Conservation (phyloP, 306 rosid species). For the Geum urbanum region DNA sequence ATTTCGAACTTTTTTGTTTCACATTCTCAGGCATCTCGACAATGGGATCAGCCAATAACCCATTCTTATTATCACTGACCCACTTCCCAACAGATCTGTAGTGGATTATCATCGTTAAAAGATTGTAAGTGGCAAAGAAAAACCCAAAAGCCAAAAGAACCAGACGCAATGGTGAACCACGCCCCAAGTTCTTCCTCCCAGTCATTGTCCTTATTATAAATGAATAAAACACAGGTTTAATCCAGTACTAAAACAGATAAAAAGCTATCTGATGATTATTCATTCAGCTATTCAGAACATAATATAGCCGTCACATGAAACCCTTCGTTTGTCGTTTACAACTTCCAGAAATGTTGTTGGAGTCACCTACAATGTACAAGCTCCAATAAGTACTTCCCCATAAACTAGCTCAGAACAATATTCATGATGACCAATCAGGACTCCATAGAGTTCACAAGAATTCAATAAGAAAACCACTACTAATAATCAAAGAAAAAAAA, state of each 20-base stretch:
- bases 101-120: constrained; percentile 56
- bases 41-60: constrained; percentile 56
- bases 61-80: constrained; percentile 24
- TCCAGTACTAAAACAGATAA: constrained; percentile 26
- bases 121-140: constrained; percentile 73
- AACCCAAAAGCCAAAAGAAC: constrained; percentile 66
- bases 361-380: constrained; percentile 2
- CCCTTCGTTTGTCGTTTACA: not conserved
- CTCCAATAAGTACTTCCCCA: constrained; percentile 20
- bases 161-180: constrained; percentile 57
- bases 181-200: constrained; percentile 60
- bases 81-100: constrained; percentile 45
- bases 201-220: constrained; percentile 28
- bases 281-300: constrained; percentile 25
- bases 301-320: constrained; percentile 5
- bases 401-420: constrained; percentile 2
- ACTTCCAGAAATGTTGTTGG: not conserved
- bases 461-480: constrained; percentile 4
- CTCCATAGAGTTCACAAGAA: constrained; percentile 3
- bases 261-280: constrained; percentile 15
- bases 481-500: not conserved
- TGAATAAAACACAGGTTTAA: constrained; percentile 29
- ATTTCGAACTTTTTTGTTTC: constrained; percentile 41
- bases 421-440: not conserved
- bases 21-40: constrained; percentile 64